Conservation (phyloP, 768 basidiomycete species). For the Boletus vermiculosoides region DNA sequence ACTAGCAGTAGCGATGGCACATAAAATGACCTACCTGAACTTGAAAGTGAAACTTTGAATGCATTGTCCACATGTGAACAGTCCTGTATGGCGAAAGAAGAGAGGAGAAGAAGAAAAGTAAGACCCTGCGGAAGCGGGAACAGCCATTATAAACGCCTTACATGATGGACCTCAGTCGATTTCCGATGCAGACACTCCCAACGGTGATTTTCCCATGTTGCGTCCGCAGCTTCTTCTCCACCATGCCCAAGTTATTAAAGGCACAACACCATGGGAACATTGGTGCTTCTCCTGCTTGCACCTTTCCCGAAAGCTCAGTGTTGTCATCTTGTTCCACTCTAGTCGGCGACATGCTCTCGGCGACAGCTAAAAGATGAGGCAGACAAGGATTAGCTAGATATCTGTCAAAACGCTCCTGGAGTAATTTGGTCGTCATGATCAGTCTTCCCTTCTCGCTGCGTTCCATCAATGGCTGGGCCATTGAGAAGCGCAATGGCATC, state of each 20-base stretch:
- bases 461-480: constrained; percentile 9
- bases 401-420: constrained; percentile 14
- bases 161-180: constrained; percentile 9
- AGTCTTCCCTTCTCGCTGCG: constrained; percentile 9
- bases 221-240: constrained; percentile 13
- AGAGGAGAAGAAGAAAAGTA: neutral
- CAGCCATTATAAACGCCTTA: neutral
- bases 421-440: constrained; percentile 9
- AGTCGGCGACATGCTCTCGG: neutral
- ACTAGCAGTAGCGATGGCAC: too few species aligned
- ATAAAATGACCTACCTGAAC: constrained; percentile 6
- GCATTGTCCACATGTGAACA: constrained; percentile 20
- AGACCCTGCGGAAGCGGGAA: neutral
- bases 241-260: constrained; percentile 14
- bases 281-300: neutral
- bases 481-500: constrained; percentile 20
- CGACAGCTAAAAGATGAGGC: constrained; percentile 8
- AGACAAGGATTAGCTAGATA: constrained; percentile 17
- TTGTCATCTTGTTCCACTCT: neutral
- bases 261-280: constrained; percentile 4
- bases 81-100: neutral
- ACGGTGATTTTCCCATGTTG: constrained; percentile 5
- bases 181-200: constrained; percentile 6
- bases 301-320: neutral
- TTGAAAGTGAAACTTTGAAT: constrained; percentile 16